phyloP scores from a whole-genome alignment of 495 filamentous ascomycete species.

The Friedmanniomyces endolithicus region DNA sequence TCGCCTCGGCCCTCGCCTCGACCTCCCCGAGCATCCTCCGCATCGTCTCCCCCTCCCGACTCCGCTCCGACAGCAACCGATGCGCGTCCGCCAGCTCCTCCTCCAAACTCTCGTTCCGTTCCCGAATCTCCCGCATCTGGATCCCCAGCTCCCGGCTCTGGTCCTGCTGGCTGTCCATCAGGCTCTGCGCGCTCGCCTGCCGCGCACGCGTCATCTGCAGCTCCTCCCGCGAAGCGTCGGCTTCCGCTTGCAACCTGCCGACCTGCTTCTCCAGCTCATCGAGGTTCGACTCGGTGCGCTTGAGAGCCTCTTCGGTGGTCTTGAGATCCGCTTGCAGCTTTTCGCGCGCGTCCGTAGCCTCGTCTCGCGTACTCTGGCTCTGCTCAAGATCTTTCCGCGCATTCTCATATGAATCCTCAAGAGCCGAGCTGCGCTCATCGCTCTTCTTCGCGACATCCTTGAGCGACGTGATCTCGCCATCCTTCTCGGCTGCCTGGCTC shows the following conservation, averaged over 20 bases:
- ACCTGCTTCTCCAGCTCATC: slow-evolving; percentile 61
- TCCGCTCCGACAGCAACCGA: slow-evolving; percentile 75
- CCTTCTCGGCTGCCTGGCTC: slow-evolving; percentile 55
- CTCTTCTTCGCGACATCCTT: slow-evolving; percentile 66
- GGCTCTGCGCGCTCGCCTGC: slow-evolving; percentile 66
- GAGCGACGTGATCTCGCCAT: slow-evolving; percentile 61
- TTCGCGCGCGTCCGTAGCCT: slow-evolving; percentile 59
- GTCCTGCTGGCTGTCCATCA: slow-evolving; percentile 85
- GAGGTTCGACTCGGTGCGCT: slow-evolving; percentile 47
- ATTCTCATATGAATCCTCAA: slow-evolving; percentile 62
- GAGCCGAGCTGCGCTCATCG: slow-evolving; percentile 52
- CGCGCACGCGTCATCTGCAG: slow-evolving; percentile 74
- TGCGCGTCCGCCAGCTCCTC: slow-evolving; percentile 87
- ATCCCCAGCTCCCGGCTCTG: slow-evolving; percentile 78
- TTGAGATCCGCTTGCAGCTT: slow-evolving; percentile 53
- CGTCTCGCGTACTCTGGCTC: slow-evolving; percentile 63
- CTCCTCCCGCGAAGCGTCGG: slow-evolving; percentile 61
- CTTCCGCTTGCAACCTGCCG: slow-evolving; percentile 49
- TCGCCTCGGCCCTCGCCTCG: slow-evolving; percentile 65
- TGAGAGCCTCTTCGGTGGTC: slow-evolving; percentile 56
- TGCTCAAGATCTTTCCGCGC: slow-evolving; percentile 62
- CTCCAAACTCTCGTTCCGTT: slow-evolving; percentile 74
- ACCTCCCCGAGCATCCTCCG: slow-evolving; percentile 75
- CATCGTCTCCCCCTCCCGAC: slow-evolving; percentile 94
- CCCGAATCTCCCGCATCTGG: slow-evolving; percentile 82